These are phyloP conservation scores for Xerocomellus amylosporus DNA, from an alignment of 768 basidiomycete species.

Conservation along the genomic window DNA sequence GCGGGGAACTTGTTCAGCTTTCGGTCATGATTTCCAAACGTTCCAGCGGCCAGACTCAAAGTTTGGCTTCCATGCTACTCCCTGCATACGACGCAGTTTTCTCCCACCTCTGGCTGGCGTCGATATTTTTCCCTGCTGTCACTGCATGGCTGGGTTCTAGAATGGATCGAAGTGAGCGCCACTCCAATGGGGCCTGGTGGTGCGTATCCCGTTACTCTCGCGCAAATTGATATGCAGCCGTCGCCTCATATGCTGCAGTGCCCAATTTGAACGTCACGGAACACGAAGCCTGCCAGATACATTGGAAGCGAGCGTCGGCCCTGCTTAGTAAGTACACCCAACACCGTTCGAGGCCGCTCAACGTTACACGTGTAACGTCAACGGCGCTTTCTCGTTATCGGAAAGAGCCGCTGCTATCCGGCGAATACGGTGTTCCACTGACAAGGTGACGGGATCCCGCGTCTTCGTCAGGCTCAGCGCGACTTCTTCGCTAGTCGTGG, in stretches of 20 bases:
- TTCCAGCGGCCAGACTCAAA: not conserved
- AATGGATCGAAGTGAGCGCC: constrained; percentile 8
- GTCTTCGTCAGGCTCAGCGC: not conserved
- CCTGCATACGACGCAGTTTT: not conserved
- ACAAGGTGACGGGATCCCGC: not conserved
- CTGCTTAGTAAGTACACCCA: constrained; percentile 9
- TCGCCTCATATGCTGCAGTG: not conserved
- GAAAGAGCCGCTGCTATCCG: not conserved
- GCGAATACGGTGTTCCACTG: not conserved
- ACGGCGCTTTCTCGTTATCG: not conserved
- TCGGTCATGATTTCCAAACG: not conserved
- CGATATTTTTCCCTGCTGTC: not conserved
- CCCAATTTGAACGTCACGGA: not conserved
- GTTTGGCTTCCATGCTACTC: constrained; percentile 11
- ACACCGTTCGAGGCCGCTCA: constrained; percentile 13
- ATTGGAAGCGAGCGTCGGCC: constrained; percentile 6
- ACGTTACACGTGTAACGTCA: constrained; percentile 32
- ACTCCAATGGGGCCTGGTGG: not conserved
- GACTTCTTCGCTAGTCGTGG: not conserved
- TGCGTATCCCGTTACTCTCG: constrained; percentile 3
- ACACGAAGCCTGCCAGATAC: not conserved
- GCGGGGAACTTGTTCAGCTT: not conserved
- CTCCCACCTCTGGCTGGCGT: not conserved
- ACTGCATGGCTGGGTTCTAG: not conserved
- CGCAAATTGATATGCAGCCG: not conserved